Percentiles rank a stretch among this genome's conserved stretches.
phyloP scores from a whole-genome alignment of 805 yeast genomes.

The Kodamaea lidongshanica region DNA sequence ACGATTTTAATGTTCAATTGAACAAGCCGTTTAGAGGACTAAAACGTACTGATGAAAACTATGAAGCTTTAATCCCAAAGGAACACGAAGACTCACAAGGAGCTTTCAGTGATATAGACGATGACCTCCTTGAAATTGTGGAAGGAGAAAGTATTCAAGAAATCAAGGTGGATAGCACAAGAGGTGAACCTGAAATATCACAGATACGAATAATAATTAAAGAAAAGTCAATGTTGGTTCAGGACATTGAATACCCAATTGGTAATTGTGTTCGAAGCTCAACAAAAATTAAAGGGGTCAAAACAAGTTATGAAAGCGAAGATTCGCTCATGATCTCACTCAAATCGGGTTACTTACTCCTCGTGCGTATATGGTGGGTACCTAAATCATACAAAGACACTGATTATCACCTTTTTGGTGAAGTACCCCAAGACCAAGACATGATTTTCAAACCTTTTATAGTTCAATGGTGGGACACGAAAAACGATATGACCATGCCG shows the following conservation, averaged over 20 bases:
- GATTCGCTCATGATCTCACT: conserved; percentile 37
- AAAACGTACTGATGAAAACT: conserved; percentile 30
- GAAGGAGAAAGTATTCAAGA: conserved; percentile 1
- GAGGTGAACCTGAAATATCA: not conserved
- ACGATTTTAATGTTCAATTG: conserved; percentile 28
- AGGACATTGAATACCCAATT: conserved; percentile 25
- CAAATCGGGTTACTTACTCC: conserved; percentile 34
- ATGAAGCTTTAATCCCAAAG: conserved; percentile 26
- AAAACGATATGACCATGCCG: conserved; percentile 10
- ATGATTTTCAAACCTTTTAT: conserved; percentile 35
- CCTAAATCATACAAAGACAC: conserved; percentile 26
- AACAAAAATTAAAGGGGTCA: conserved; percentile 20
- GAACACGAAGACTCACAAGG: conserved; percentile 32
- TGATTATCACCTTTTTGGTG: conserved; percentile 12
- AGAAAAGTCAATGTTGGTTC: conserved; percentile 26
- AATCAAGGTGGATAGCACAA: conserved; percentile 1
- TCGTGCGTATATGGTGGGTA: conserved; percentile 34
- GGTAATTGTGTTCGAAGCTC: conserved; percentile 29
- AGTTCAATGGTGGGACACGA: conserved; percentile 45
- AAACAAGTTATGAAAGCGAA: conserved; percentile 18
- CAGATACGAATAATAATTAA: conserved; percentile 25
- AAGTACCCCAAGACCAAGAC: conserved; percentile 6
- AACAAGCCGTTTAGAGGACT: conserved; percentile 30
- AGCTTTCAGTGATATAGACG: conserved; percentile 31
- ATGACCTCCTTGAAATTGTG: conserved; percentile 8